Evolutionary conservation across 768 basidiomycete species (phyloP), one percentile per base, ranked within the genome.

Genomic region (Boletales sp.): DNA sequence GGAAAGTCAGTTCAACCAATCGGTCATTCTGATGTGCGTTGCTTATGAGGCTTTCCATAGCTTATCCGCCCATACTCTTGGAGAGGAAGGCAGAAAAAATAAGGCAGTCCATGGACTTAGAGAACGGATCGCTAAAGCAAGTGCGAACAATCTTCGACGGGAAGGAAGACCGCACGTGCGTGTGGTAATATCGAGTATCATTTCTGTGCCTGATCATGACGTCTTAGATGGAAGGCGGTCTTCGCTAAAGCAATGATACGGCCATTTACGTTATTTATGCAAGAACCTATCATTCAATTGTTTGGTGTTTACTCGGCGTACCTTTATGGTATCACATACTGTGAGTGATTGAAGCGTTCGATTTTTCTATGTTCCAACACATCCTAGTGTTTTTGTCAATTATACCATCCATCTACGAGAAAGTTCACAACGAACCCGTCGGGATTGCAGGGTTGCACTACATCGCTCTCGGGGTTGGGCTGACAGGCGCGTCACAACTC

Each of bases 381-480:
- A 48, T 49, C n/a, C 4, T 49, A 88, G 86, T 87, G 19, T 83
- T 84, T 60, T 66, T 88, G 31, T 84, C 84, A 1, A 84, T 78
- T 0, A 77, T 88, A 28, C 81, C 86, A 0, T 55, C 65, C 0
- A 84, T 86, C 39, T 88, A 82, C 56, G 63, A 71, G 45, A 66
- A 69, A 4, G 63, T 74, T 1, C 91, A 90, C 58, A 65, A 74
- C 34, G 67, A 87, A 61, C 52, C 61, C 0, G 64, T 76, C 10
- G 84, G 86, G 5, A 81, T 84, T 43, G 73, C 80, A 0, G 84
- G 86, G 0, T 64, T 90, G 30, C 73, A 90, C 57, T 93, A 89
- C 56, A 70, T 90, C 49, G 78, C 87, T 0, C 74, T 90, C 6
- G 87, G 87, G 0, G 17, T 86, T 2, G 88, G 88, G 3, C 68